Evolutionary conservation across 2,329 filamentous ascomycete species (phyloP), one percentile per base, ranked within the genome.

Genomic region (Rhynchosporium agropyri): DNA sequence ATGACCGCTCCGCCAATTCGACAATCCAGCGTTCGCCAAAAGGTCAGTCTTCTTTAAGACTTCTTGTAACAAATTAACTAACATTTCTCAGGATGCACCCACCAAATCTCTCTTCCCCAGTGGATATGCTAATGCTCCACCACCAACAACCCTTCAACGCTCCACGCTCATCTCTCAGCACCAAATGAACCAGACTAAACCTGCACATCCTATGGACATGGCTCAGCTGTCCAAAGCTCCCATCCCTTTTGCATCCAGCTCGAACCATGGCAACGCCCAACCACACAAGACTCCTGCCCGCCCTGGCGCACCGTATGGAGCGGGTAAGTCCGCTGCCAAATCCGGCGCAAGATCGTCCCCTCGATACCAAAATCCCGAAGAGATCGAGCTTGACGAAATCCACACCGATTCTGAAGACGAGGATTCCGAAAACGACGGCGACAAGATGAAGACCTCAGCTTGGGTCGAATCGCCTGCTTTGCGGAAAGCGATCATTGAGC

Each of bases 381-480:
- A 84, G 58, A 97, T 99, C 71, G 89, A 95, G 69, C 85, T 99
- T 3, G 94, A 95, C 0, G 95, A 99, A 70, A 98, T 99, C 70
- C 87, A 92, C 67, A 98, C 95, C 1, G 96, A 99, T 74, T 92
- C 92, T 36, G 93, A 97, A 71, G 91, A 96, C 63, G 90, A 94
- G 55, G 90, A 94, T 65, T 85, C 83, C 5, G 85, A 89, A 46
- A 84, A 46, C 86, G 13, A 79, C 79, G 40, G 51, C 8, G 51
- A 31, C 46, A 83, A 82, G 54, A 87, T 91, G 72, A 80, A 78
- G 60, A 84, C 91, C 15, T 90, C 92, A 2, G 85, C 86, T 7
- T 99, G 95, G 95, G 92, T 92, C 4, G 89, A 97, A 73, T 91
- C 91, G 2, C 93, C 94, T 10, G 89, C 91, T 67, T 84, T 99